These are phyloP conservation scores for Cyclotella cryptica DNA, from an alignment of 108 stramenopile species.

Conservation along the genomic window DNA sequence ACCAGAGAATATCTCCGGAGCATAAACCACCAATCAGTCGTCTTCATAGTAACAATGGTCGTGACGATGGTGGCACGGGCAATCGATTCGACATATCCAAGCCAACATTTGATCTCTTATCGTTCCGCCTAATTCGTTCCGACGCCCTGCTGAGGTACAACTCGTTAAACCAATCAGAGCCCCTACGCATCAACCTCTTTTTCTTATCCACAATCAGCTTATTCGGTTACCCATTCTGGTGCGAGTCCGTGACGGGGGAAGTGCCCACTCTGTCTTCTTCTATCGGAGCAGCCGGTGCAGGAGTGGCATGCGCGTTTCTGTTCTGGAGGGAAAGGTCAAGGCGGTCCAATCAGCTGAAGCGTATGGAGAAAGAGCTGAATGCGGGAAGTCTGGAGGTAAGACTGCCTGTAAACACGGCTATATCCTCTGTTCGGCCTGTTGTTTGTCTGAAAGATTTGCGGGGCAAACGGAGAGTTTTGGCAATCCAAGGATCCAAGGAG, in stretches of 20 bases:
- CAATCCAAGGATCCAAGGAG: constrained; percentile 60
- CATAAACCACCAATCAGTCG: background rate
- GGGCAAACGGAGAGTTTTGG: constrained; percentile 61
- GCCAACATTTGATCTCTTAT: constrained; percentile 77
- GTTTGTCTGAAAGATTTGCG: constrained; percentile 30
- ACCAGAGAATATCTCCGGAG: background rate
- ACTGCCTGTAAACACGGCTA: constrained; percentile 58
- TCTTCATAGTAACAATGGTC: background rate
- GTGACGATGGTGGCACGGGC: background rate
- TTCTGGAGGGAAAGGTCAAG: constrained; percentile 71
- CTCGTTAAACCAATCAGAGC: constrained; percentile 81
- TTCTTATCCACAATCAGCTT: constrained; percentile 53
- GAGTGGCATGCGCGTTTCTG: constrained; percentile 46
- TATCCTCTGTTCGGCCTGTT: constrained; percentile 25
- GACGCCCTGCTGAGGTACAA: constrained; percentile 81
- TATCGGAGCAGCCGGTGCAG: constrained; percentile 27
- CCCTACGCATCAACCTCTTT: constrained; percentile 76
- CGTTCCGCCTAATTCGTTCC: constrained; percentile 72
- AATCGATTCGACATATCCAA: constrained; percentile 81
- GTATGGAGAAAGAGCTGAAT: constrained; percentile 87
- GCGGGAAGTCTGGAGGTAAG: constrained; percentile 60
- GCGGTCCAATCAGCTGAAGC: constrained; percentile 66
- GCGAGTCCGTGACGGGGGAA: constrained; percentile 61
- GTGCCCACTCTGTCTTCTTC: constrained; percentile 33
- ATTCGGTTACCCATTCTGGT: constrained; percentile 60